Evolutionary conservation across 2,329 filamentous ascomycete genomes (phyloP), one percentile per base, ranked within the genome.

Genomic region (Neofusicoccum sp.): DNA sequence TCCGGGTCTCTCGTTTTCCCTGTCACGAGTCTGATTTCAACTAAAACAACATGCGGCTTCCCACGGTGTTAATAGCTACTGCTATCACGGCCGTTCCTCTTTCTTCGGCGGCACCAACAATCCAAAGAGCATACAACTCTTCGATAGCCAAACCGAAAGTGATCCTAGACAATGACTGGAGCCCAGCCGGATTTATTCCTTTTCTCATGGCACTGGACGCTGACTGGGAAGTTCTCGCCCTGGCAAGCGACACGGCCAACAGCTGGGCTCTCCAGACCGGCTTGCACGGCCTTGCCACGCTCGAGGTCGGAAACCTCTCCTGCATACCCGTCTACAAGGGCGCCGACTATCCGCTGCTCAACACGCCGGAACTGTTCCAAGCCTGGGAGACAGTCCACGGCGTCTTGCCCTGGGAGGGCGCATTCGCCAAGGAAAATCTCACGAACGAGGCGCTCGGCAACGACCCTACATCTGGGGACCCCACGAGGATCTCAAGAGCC

Each of bases 311-410:
- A 12, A 76, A 77, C 54, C 65, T 82, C 1, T 72, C 69, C 47
- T 82, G 80, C 63, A 79, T 82, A 38, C 80, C 80, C 0, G 79
- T 82, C 2, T 74, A 78, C 63, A 72, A 77, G 30, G 80, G 80
- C 9, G 66, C 78, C 54, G 71, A 80, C 63, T 80, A 77, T 62
- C 80, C 80, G 0, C 68, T 82, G 9, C 68, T 82, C 41, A 79
- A 80, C 63, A 81, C 78, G 0, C 75, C 76, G 0, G 68, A 74
- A 40, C 71, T 77, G 0, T 78, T 80, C 67, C 71, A 76, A 56
- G 71, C 76, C 4, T 82, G 78, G 78, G 73, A 80, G 62, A 63
- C 70, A 3, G 67, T 80, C 2, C 75, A 80, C 58, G 80, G 79
- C 1, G 68, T 70, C 9, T 68, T 82, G 2, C 72, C 77, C 1